A percentile compares a stretch with the other conserved stretches of the same genome.
Evolutionary conservation across 305 asterid species (phyloP).

Genomic region (Fraxinus platypoda): DNA sequence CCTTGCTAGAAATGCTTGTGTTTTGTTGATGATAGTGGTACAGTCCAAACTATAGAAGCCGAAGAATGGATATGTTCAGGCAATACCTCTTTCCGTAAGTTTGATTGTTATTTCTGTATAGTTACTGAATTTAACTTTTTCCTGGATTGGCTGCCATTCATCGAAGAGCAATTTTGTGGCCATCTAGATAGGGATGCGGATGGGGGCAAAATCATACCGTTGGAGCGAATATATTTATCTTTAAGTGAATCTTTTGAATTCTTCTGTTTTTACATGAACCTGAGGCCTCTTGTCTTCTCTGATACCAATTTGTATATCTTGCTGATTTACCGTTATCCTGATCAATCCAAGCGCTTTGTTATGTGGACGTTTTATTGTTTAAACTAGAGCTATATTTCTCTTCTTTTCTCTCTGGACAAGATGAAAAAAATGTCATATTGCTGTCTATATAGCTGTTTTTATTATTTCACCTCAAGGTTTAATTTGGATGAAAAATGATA

Average conservation of each 20-base stretch:
- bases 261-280: background rate
- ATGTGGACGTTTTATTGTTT: background rate
- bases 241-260: background rate
- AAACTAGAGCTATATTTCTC: background rate
- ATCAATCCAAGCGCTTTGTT: background rate
- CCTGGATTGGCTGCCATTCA: background rate
- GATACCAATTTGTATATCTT: background rate
- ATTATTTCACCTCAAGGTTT: background rate
- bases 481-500: background rate
- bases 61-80: background rate
- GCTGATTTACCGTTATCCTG: background rate
- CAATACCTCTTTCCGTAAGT: slow-evolving; percentile 8
- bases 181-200: slow-evolving; percentile 14
- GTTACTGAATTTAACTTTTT: slow-evolving; percentile 17
- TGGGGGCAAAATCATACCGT: slow-evolving; percentile 6
- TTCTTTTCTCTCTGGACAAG: background rate
- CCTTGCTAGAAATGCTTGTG: slow-evolving; percentile 2
- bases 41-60: slow-evolving; percentile 3
- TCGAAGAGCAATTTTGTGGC: background rate
- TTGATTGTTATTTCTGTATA: slow-evolving; percentile 27
- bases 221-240: slow-evolving; percentile 15
- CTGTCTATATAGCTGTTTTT: background rate
- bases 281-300: background rate
- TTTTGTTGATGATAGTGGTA: background rate
- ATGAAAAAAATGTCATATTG: background rate